phyloP scores from a whole-genome alignment of 129 eudicot genomes.

The Flaveria sonorensis region DNA sequence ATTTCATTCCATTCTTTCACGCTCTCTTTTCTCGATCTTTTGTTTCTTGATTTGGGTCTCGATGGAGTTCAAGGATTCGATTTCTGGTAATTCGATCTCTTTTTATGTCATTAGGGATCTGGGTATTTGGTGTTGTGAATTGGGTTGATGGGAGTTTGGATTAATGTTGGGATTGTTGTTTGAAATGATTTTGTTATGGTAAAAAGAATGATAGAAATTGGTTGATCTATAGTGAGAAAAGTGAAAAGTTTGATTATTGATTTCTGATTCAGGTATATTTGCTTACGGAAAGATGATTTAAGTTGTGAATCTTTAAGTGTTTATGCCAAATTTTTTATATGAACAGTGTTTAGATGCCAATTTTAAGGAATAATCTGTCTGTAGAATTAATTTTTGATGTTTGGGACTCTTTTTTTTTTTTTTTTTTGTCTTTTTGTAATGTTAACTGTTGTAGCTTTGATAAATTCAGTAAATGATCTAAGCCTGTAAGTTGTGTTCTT shows the following conservation, averaged over 20 bases:
- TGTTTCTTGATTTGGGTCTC: conserved; percentile 21
- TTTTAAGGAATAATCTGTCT: not conserved
- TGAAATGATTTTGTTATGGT: not conserved
- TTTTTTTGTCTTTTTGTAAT: not conserved
- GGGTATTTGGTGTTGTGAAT: not conserved
- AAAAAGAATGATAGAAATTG: not conserved
- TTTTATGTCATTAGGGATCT: not conserved
- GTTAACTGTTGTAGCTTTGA: not conserved
- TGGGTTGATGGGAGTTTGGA: not conserved
- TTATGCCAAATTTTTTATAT: conserved; percentile 1
- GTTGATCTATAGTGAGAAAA: too few species aligned
- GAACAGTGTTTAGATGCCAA: too few species aligned
- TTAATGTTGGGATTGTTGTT: not conserved
- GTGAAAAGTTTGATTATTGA: too few species aligned
- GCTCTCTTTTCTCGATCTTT: conserved; percentile 14
- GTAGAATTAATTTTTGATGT: not conserved
- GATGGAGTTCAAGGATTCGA: conserved; percentile 67
- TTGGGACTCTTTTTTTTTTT: not conserved
- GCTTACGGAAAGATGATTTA: not conserved
- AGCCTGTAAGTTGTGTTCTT: conserved; percentile 6
- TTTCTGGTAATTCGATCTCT: conserved; percentile 38
- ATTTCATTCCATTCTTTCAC: not conserved
- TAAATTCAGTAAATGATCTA: not conserved
- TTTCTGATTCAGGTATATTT: too few species aligned
- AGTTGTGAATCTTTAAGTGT: not conserved